A percentile compares a stretch with the other conserved stretches of the same genome.
phyloP scores from a whole-genome alignment of 768 basidiomycete genomes.

The Russula earlei region DNA sequence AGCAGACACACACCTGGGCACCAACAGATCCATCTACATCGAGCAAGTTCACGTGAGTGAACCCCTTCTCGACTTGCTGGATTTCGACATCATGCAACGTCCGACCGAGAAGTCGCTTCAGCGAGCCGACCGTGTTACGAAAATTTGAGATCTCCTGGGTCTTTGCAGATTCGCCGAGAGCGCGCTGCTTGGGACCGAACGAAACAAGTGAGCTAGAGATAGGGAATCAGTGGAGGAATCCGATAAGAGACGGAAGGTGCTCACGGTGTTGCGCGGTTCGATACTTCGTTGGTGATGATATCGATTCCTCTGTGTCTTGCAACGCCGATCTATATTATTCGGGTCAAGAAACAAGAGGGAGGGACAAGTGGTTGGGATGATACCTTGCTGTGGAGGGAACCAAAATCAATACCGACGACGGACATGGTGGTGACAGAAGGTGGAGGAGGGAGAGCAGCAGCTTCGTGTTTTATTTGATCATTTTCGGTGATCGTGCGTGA shows the following conservation, averaged over 20 bases:
- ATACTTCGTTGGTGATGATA: constrained; percentile 97
- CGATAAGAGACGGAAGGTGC: constrained; percentile 27
- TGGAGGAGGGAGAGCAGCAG: background rate
- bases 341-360: constrained; percentile 8
- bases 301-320: constrained; percentile 95
- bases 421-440: constrained; percentile 44
- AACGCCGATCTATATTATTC: constrained; percentile 69
- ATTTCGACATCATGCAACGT: constrained; percentile 74
- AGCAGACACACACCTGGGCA: constrained; percentile 52
- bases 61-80: constrained; percentile 79
- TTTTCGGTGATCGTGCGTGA: background rate
- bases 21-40: constrained; percentile 81
- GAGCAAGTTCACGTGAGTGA: constrained; percentile 76
- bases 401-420: constrained; percentile 94
- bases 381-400: constrained; percentile 83
- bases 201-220: constrained; percentile 76
- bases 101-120: constrained; percentile 87
- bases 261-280: constrained; percentile 92
- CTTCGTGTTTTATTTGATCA: constrained; percentile 5
- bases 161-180: constrained; percentile 93
- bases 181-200: constrained; percentile 84
- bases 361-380: background rate
- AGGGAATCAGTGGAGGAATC: background rate
- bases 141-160: constrained; percentile 97
- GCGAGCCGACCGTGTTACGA: constrained; percentile 89